A percentile compares a stretch with the other conserved stretches of the same genome.
Conservation (phyloP, 768 basidiomycete species). For the Mycena albidolilacea region DNA sequence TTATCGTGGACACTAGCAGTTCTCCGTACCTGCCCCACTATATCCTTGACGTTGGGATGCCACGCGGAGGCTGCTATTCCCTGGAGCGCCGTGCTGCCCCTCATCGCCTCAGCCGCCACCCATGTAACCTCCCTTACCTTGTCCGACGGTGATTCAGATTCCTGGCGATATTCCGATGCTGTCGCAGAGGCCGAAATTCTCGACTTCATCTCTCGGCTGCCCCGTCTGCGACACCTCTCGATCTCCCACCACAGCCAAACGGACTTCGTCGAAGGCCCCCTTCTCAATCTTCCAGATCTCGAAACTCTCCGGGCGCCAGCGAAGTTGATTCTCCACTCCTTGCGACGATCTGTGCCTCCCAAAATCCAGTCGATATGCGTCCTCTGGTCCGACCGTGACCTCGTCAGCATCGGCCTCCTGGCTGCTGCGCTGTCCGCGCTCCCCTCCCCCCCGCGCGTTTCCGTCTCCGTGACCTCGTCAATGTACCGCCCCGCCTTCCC, state of each 20-base stretch:
- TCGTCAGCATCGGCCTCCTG: background rate
- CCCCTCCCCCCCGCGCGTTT: background rate
- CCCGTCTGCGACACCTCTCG: background rate
- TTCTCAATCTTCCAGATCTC: background rate
- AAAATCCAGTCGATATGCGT: background rate
- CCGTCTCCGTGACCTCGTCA: background rate
- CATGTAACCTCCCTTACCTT: background rate
- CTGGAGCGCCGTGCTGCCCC: conserved; percentile 1
- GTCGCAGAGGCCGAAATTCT: background rate
- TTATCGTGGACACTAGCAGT: background rate
- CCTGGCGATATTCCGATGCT: background rate
- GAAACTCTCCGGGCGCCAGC: background rate
- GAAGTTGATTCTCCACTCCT: background rate
- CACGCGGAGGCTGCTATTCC: too few species aligned
- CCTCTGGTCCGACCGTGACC: background rate
- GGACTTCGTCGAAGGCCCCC: background rate
- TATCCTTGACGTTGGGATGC: background rate
- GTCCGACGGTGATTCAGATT: background rate
- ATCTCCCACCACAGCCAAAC: background rate
- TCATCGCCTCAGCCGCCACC: background rate
- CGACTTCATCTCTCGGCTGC: background rate
- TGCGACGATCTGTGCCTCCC: background rate
- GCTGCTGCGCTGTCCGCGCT: background rate
- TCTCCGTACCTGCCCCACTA: conserved; percentile 2
- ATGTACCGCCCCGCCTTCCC: too few species aligned